phyloP scores from a whole-genome alignment of 2,329 filamentous ascomycete genomes.

The Chaetomium strumarium region DNA sequence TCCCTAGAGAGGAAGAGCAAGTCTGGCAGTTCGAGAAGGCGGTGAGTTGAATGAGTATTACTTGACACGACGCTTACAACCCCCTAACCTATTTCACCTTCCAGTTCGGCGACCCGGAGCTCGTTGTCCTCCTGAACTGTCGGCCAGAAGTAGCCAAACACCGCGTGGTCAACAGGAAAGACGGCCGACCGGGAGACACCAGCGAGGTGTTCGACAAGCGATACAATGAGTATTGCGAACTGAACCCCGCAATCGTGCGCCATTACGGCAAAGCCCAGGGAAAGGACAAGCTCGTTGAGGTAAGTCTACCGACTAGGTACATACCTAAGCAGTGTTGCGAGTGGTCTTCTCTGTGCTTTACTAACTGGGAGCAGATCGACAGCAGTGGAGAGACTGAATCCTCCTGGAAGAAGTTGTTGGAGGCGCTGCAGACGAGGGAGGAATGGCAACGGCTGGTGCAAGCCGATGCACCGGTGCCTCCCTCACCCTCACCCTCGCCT shows the following conservation, averaged over 20 bases:
- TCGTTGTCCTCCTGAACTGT: slow-evolving; percentile 7
- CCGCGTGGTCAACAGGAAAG: not conserved
- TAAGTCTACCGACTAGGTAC: no score
- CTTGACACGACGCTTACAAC: not conserved
- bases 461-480: not conserved
- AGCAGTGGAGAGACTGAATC: not conserved
- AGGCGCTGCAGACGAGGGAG: not conserved
- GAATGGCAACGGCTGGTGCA: not conserved
- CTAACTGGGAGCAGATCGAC: not conserved
- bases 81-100: not conserved
- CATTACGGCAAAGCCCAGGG: not conserved
- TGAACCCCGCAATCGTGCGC: slow-evolving; percentile 2
- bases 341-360: not conserved
- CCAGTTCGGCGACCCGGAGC: slow-evolving; percentile 1
- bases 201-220: slow-evolving; percentile 7
- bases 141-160: not conserved
- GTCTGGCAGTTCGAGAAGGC: not conserved
- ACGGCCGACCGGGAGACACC: not conserved
- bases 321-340: not conserved
- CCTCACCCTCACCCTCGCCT: no score
- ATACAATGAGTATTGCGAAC: not conserved
- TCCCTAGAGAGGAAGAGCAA: slow-evolving; percentile 7
- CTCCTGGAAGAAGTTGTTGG: not conserved
- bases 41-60: not conserved
- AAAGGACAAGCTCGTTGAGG: slow-evolving; percentile 4